Evolutionary conservation across 2,329 filamentous ascomycete genomes (phyloP).

Genomic region (Fusarium armeniacum): DNA sequence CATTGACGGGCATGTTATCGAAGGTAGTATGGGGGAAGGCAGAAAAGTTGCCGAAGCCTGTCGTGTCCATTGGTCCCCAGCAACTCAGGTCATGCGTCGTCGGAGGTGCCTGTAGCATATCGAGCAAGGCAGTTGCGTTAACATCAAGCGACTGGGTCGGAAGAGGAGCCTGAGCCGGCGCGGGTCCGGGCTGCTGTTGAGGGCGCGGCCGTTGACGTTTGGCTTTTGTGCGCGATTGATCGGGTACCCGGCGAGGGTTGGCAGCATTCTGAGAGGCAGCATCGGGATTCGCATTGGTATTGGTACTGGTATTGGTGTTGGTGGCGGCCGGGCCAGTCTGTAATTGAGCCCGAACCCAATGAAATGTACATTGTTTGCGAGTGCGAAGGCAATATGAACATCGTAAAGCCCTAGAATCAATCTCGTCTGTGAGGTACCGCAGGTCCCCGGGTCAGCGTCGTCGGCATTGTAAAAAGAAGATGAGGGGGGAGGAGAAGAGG

Average conservation of each 20-base stretch:
- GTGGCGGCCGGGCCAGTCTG: conserved; percentile 46
- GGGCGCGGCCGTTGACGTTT: conserved; percentile 48
- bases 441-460: conserved; percentile 45
- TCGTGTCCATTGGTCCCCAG: conserved; percentile 49
- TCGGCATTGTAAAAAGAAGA: conserved; percentile 36
- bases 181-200: conserved; percentile 45
- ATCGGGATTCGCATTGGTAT: conserved; percentile 29
- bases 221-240: conserved; percentile 48
- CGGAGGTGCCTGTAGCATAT: conserved; percentile 50
- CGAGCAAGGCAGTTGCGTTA: conserved; percentile 48
- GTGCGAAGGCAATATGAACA: conserved; percentile 51
- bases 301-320: conserved; percentile 25
- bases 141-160: conserved; percentile 46
- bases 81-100: conserved; percentile 48
- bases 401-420: conserved; percentile 49
- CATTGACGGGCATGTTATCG: conserved; percentile 45
- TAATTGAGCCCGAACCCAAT: conserved; percentile 50
- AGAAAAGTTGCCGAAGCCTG: conserved; percentile 46
- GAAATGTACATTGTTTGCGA: conserved; percentile 50
- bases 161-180: conserved; percentile 44
- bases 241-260: conserved; percentile 44
- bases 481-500: conserved; percentile 20
- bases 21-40: conserved; percentile 45
- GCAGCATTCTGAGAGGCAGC: conserved; percentile 36
- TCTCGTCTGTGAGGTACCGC: conserved; percentile 47